phyloP scores from a whole-genome alignment of 345 rosid genomes.

The Eucalyptus pauciflora region DNA sequence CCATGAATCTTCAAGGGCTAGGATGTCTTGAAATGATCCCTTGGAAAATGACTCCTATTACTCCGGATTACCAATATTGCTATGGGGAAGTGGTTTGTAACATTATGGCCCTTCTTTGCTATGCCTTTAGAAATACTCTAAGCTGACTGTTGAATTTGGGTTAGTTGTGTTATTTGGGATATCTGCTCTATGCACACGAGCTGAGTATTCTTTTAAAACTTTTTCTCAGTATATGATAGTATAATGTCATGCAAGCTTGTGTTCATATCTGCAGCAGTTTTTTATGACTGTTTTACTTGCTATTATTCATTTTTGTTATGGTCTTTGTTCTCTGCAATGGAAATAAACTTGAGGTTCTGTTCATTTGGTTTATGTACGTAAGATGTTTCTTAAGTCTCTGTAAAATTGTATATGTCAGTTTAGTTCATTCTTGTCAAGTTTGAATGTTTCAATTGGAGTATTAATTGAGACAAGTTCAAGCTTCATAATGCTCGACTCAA shows the following conservation, averaged over 20 bases:
- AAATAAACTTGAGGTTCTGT: background rate
- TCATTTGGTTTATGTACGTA: background rate
- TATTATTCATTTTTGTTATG: background rate
- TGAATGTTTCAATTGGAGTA: too few species aligned
- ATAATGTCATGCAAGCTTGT: background rate
- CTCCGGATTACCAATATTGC: too few species aligned
- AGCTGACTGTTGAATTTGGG: background rate
- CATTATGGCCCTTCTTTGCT: background rate
- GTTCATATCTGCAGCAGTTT: background rate
- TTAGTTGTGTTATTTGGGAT: background rate
- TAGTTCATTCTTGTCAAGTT: too few species aligned
- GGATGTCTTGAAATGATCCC: too few species aligned
- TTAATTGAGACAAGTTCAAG: background rate
- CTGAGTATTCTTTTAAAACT: background rate
- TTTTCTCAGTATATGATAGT: background rate
- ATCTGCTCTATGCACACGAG: background rate
- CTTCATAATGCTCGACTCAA: background rate
- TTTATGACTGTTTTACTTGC: background rate
- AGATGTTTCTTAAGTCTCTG: background rate
- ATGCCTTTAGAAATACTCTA: background rate
- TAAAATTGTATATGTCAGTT: too few species aligned
- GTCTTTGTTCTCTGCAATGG: background rate
- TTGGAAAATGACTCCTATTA: too few species aligned
- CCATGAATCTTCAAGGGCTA: too few species aligned
- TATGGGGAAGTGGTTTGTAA: background rate